phyloP scores from a whole-genome alignment of 2,329 filamentous ascomycete species.

The Clarireedia sp. region DNA sequence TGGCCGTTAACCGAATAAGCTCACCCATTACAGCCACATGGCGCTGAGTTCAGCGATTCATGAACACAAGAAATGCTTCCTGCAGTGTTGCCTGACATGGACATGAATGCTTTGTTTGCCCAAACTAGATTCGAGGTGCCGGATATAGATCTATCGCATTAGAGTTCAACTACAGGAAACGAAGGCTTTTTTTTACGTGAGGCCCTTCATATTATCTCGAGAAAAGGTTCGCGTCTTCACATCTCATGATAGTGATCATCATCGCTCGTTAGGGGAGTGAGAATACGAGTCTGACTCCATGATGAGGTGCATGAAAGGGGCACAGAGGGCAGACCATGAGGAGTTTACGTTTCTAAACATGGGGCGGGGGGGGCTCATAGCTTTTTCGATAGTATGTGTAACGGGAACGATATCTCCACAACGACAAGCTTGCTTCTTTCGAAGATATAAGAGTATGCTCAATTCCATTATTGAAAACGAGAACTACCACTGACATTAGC shows the following conservation, averaged over 20 bases:
- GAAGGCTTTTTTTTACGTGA: background rate
- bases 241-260: background rate
- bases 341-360: background rate
- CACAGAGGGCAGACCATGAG: background rate
- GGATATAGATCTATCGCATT: no score
- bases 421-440: background rate
- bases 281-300: slow-evolving; percentile 2
- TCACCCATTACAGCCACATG: background rate
- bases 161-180: no score
- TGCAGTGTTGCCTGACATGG: background rate
- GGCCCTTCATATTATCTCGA: background rate
- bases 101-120: no score
- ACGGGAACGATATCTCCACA: background rate
- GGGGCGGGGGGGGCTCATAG: background rate
- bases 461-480: background rate
- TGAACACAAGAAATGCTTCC: background rate
- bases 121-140: no score
- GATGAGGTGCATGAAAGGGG: background rate
- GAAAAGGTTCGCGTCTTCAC: background rate
- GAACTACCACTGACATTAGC: no score
- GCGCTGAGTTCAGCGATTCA: background rate
- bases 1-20: background rate
- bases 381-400: background rate
- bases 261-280: background rate
- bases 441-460: background rate